phyloP scores from a whole-genome alignment of 768 basidiomycete genomes.

The Auricularia heimuer region DNA sequence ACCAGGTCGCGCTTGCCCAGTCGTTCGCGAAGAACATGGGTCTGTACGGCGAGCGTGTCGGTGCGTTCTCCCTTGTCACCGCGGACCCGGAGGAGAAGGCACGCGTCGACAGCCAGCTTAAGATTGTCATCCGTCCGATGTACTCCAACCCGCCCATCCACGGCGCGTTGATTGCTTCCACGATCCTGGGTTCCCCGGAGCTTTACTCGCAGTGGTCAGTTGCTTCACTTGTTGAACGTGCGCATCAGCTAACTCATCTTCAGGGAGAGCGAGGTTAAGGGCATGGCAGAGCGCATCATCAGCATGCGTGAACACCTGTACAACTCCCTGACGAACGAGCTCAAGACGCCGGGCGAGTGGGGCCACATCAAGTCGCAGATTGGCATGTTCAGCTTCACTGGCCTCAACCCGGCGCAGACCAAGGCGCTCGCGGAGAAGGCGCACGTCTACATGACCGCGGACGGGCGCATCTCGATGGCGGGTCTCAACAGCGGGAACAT shows the following conservation, averaged over 20 bases:
- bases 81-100: slow-evolving; percentile 64
- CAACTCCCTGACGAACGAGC: slow-evolving; percentile 59
- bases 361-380: slow-evolving; percentile 90
- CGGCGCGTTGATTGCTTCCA: slow-evolving; percentile 77
- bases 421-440: slow-evolving; percentile 77
- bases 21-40: slow-evolving; percentile 99
- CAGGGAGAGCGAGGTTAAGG: slow-evolving; percentile 79
- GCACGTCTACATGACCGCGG: slow-evolving; percentile 88
- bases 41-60: slow-evolving; percentile 95
- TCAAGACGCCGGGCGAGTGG: slow-evolving; percentile 92
- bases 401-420: slow-evolving; percentile 68
- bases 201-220: slow-evolving; percentile 69
- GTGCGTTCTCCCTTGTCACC: slow-evolving; percentile 83
- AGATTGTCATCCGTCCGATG: slow-evolving; percentile 91
- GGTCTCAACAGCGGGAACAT: slow-evolving; percentile 78
- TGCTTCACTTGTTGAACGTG: neutral
- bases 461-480: slow-evolving; percentile 92
- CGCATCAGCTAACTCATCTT: neutral
- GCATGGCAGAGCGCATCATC: slow-evolving; percentile 93
- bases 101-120: slow-evolving; percentile 86
- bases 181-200: slow-evolving; percentile 64
- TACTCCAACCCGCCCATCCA: slow-evolving; percentile 96
- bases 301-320: slow-evolving; percentile 83
- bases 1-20: slow-evolving; percentile 85
- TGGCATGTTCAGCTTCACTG: slow-evolving; percentile 97